Conservation (phyloP, 257 asterid species). For the Orobanche coerulescens region DNA sequence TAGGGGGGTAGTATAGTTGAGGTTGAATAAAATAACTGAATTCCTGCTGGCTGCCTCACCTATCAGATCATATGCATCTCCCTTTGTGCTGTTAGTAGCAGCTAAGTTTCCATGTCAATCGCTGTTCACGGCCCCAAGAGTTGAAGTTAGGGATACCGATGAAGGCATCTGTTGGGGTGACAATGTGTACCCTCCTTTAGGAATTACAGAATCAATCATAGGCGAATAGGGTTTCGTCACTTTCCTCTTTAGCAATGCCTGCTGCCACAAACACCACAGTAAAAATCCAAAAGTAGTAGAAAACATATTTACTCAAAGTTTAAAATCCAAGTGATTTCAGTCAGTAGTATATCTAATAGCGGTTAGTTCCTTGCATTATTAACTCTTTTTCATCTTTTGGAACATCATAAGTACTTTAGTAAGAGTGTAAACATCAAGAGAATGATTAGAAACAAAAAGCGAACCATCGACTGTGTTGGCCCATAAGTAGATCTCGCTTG, state of each 20-base stretch:
- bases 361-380: too few relatives aligned
- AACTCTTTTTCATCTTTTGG: neutral
- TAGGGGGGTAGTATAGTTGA: neutral
- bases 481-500: slow-evolving; percentile 73
- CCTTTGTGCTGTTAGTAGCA: neutral
- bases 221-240: slow-evolving; percentile 87
- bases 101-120: slow-evolving; percentile 27
- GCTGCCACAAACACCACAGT: slow-evolving; percentile 36
- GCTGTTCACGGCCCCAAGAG: slow-evolving; percentile 63
- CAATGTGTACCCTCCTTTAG: slow-evolving; percentile 38
- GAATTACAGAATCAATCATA: slow-evolving; percentile 33
- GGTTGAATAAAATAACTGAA: neutral
- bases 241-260: slow-evolving; percentile 65
- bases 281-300: neutral
- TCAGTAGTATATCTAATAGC: too few relatives aligned
- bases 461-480: slow-evolving; percentile 53
- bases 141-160: slow-evolving; percentile 41
- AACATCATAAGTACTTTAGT: too few relatives aligned
- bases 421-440: neutral
- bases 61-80: neutral
- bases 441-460: slow-evolving; percentile 18
- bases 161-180: slow-evolving; percentile 83
- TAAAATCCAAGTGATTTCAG: slow-evolving; percentile 1
- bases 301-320: neutral
- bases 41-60: neutral